These are phyloP conservation scores for Tetragonia tetragonoides DNA, from an alignment of 148 eudicot genomes.

Conservation along the genomic window DNA sequence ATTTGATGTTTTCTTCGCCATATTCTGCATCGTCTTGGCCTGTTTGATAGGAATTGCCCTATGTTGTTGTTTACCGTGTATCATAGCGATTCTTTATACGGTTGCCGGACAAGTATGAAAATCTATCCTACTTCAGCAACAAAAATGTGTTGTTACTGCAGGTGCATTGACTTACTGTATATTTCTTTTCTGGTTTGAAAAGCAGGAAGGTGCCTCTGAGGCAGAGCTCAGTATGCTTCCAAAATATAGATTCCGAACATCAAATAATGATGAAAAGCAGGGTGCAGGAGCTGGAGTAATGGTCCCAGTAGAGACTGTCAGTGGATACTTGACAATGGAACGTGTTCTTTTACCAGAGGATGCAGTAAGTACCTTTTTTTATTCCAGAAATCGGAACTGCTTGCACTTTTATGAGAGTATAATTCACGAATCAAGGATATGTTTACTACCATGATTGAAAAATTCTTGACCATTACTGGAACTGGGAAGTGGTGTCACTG, in stretches of 20 bases:
- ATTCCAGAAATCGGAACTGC: not conserved
- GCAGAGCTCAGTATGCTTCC: constrained; percentile 78
- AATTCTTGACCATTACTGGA: not conserved
- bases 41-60: constrained; percentile 89
- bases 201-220: constrained; percentile 97
- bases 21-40: constrained; percentile 90
- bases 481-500: not conserved
- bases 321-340: constrained; percentile 61
- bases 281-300: constrained; percentile 72
- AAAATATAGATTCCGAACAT: constrained; percentile 59
- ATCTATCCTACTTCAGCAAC: not conserved
- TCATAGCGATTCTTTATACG: constrained; percentile 88
- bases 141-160: not conserved
- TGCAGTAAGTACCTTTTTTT: constrained; percentile 56
- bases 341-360: constrained; percentile 84
- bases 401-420: not conserved
- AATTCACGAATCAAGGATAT: not conserved
- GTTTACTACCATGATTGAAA: not conserved
- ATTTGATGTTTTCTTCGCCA: constrained; percentile 94
- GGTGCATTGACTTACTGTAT: constrained; percentile 1
- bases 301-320: constrained; percentile 70
- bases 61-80: constrained; percentile 98
- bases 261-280: constrained; percentile 47
- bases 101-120: constrained; percentile 85
- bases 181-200: constrained; percentile 17